Percentiles rank a stretch among this genome's conserved stretches.
phyloP scores from a whole-genome alignment of 2,329 filamentous ascomycete genomes.

The Aschersonia sp. region DNA sequence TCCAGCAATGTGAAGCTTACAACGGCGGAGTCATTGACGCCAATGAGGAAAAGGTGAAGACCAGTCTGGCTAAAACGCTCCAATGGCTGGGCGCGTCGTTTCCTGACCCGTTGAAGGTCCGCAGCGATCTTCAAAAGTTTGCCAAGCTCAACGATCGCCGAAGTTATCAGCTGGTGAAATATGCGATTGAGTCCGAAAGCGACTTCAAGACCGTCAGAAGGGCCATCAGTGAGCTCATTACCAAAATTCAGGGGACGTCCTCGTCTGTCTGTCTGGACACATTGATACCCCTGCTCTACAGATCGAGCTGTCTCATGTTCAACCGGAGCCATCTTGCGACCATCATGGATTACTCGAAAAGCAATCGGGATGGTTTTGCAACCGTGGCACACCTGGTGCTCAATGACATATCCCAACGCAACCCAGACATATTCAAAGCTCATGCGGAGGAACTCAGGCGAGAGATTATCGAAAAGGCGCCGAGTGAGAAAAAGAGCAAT shows the following conservation, averaged over 20 bases:
- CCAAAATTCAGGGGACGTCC: conserved; percentile 58
- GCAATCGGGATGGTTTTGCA: conserved; percentile 65
- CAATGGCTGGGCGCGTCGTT: conserved; percentile 60
- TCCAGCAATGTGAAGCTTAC: conserved; percentile 76
- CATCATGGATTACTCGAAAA: conserved; percentile 78
- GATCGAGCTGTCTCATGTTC: conserved; percentile 72
- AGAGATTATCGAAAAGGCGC: conserved; percentile 68
- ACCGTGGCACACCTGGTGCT: conserved; percentile 75
- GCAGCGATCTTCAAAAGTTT: conserved; percentile 74
- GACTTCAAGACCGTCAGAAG: conserved; percentile 87
- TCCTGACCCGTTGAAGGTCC: conserved; percentile 59
- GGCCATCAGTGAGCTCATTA: conserved; percentile 79
- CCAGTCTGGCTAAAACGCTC: conserved; percentile 57
- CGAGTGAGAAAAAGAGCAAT: conserved; percentile 51
- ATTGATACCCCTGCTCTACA: conserved; percentile 68
- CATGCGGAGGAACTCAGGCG: conserved; percentile 87
- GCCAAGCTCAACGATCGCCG: conserved; percentile 83
- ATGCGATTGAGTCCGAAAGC: conserved; percentile 69
- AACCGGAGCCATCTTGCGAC: conserved; percentile 88
- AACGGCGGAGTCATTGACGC: conserved; percentile 73
- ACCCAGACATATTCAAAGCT: conserved; percentile 82
- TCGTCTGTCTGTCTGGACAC: conserved; percentile 60
- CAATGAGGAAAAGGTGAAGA: conserved; percentile 55
- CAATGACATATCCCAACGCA: conserved; percentile 79
- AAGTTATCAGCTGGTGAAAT: conserved; percentile 78